Base-by-base conservation (phyloP, 176 grass and related monocot species). In the Eleusine indica region DNA sequence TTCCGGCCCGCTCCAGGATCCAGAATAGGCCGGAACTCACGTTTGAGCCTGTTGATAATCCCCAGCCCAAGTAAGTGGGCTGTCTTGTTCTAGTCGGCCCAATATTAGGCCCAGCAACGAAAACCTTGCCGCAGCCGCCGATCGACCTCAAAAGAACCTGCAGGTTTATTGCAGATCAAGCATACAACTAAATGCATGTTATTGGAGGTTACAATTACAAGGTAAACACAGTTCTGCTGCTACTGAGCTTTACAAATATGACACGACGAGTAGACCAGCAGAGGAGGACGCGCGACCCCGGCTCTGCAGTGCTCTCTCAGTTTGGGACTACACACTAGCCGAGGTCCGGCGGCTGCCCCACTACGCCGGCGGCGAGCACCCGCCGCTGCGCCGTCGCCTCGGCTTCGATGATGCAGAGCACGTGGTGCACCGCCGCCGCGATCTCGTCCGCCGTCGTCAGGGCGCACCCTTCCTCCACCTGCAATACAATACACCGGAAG, bases 381-480 rank as follows among this genome's bases (percentile, higher is more conserved):
- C 57, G 64, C 80, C 79, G 82, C 53, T 85, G 82, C 53, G 69
- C 29, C 61, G 60, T 57, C 66, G 73, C 83, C 80, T 92, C 89
- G 39, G 87, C 83, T 62, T 94, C 84, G 29, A 99, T 77, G 87
- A 92, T 42, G 70, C 83, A 92, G 61, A 96, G 86, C 66, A 96
- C 65, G n/a, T 84, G 86, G 89, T 96, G 91, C 69, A 91, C 82
- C 29, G 97, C 93, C 29, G 88, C 93, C 4, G 93, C 97, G 70
- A 99, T 92, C 48, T 99, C 97, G 68, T 99, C 89, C 25, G 90
- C 91, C 53, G 87, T 88, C 46, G 86, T 46, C 56, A 94, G 79
- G 72, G 56, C 82, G 81, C 93, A 96, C 51, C 93, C 89, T 82
- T 99, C 97, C 67, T 99, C 93, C 18, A 99, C 89, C 97, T 99